These are phyloP conservation scores for Aureobasidium sp. DNA, from an alignment of 2,329 filamentous ascomycete genomes.

Conservation along the genomic window DNA sequence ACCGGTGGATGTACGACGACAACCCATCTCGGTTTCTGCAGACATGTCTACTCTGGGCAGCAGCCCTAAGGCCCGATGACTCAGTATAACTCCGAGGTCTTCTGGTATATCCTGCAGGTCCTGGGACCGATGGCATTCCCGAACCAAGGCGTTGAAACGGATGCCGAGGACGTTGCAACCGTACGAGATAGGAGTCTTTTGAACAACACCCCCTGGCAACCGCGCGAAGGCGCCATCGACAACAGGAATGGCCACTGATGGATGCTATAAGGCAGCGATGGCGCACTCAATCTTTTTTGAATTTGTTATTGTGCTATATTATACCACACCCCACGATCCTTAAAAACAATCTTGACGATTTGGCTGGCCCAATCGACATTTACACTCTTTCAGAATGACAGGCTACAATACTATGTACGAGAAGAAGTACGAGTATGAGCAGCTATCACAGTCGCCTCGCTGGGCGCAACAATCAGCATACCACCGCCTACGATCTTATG, in stretches of 20 bases:
- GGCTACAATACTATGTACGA: constrained; percentile 6
- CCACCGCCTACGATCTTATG: not conserved
- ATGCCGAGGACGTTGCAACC: constrained; percentile 5
- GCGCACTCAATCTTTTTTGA: not conserved
- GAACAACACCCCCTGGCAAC: constrained; percentile 2
- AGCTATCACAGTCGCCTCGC: constrained; percentile 6
- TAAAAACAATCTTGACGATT: not conserved
- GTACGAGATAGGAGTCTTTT: constrained; percentile 5
- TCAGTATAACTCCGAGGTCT: not conserved
- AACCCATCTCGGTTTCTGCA: not conserved
- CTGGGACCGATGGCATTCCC: not conserved
- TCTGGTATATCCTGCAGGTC: not conserved
- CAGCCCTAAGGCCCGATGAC: not conserved
- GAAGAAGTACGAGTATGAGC: constrained; percentile 8
- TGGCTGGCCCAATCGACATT: not conserved
- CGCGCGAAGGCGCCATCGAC: not conserved
- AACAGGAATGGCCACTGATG: not conserved
- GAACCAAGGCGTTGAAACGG: constrained; percentile 1
- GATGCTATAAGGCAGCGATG: not conserved
- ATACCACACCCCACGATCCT: not conserved
- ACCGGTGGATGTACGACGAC: not conserved
- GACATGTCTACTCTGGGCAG: not conserved
- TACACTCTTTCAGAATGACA: not conserved
- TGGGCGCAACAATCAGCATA: constrained; percentile 8
- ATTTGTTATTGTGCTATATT: not conserved